Conservation (phyloP, 139 green algal genomes). For the Gonium pectorale region DNA sequence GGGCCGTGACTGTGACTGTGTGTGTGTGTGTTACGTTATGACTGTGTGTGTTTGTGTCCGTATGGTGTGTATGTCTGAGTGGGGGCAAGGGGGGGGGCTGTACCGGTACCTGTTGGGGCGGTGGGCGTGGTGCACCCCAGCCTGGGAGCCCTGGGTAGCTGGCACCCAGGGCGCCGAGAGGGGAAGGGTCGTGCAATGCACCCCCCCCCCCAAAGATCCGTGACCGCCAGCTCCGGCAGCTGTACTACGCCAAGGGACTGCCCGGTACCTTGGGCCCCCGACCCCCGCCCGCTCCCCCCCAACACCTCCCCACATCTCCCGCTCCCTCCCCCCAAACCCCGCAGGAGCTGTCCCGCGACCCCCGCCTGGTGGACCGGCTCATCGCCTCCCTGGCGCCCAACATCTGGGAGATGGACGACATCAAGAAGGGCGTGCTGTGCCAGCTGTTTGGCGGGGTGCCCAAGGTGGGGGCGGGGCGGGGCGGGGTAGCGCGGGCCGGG, state of each 20-base stretch:
- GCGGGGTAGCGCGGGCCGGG: too few relatives aligned
- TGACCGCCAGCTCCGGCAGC: too few relatives aligned
- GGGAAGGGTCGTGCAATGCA: too few relatives aligned
- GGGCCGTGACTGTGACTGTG: not conserved
- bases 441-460: constrained; percentile 87
- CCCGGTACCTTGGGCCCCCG: not conserved
- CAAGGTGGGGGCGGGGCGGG: constrained; percentile 79
- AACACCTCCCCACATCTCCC: not conserved
- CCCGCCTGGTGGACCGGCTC: constrained; percentile 91
- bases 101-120: too few relatives aligned
- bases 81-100: not conserved
- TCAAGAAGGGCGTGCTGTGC: constrained; percentile 92
- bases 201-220: too few relatives aligned
- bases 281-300: not conserved
- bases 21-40: too few relatives aligned
- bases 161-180: too few relatives aligned
- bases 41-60: too few relatives aligned
- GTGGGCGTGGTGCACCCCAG: too few relatives aligned
- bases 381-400: constrained; percentile 89
- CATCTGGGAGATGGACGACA: constrained; percentile 98
- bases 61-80: too few relatives aligned
- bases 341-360: constrained; percentile 70
- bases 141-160: too few relatives aligned
- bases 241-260: too few relatives aligned
- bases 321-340: not conserved